phyloP scores from a whole-genome alignment of 805 yeast genomes.

The Sungouiozyma ichnusensis region DNA sequence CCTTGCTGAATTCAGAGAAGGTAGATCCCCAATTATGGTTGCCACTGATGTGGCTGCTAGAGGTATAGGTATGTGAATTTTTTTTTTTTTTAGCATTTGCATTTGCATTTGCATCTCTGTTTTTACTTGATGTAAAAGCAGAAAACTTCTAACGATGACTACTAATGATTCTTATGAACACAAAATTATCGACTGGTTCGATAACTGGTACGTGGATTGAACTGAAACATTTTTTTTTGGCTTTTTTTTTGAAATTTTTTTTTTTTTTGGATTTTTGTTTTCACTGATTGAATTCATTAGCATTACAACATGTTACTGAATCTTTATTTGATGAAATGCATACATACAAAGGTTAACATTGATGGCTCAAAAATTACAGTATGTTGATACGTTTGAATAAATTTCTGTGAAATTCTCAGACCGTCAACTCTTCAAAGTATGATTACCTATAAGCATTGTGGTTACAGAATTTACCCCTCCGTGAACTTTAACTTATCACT shows the following conservation, averaged over 20 bases:
- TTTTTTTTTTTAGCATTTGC: conserved; percentile 8
- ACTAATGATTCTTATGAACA: background rate
- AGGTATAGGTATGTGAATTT: conserved; percentile 87
- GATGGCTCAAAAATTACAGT: background rate
- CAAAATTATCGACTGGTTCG: background rate
- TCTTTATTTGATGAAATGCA: background rate
- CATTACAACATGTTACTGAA: background rate
- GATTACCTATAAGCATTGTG: background rate
- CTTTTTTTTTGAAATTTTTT: conserved; percentile 9
- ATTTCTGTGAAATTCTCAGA: too few species aligned
- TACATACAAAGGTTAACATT: background rate
- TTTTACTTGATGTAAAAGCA: background rate
- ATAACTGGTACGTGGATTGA: background rate
- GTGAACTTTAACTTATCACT: background rate
- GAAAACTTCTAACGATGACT: background rate
- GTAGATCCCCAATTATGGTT: conserved; percentile 93
- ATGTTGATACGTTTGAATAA: background rate
- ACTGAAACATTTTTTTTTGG: conserved; percentile 2
- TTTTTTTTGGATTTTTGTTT: conserved; percentile 5
- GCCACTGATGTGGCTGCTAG: conserved; percentile 99
- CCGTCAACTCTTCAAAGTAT: background rate
- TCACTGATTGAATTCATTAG: conserved; percentile 2
- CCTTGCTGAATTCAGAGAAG: conserved; percentile 79
- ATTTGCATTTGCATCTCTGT: conserved; percentile 2
- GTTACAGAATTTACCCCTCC: background rate